Evolutionary conservation across 805 yeast genomes (phyloP).

Genomic region (Candida broadrunensis): DNA sequence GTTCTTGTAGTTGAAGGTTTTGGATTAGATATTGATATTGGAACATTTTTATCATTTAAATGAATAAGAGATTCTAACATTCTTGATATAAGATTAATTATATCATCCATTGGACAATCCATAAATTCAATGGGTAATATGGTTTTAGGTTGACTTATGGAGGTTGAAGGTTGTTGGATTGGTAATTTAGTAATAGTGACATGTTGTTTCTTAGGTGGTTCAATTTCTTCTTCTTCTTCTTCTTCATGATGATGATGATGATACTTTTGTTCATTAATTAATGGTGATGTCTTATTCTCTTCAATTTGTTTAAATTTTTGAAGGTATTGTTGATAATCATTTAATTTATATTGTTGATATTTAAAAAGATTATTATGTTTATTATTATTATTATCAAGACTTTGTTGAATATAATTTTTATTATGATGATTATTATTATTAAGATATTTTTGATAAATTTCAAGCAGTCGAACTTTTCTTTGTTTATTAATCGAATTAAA

Average conservation of each 20-base stretch:
- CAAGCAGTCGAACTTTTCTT: conserved; percentile 16
- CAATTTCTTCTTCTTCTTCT: not conserved
- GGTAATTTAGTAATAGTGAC: not conserved
- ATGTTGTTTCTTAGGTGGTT: not conserved
- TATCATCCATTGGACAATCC: conserved; percentile 65
- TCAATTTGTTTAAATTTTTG: not conserved
- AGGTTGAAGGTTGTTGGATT: not conserved
- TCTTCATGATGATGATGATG: not conserved
- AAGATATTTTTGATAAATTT: conserved; percentile 21
- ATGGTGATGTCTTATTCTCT: not conserved
- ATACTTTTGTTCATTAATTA: not conserved
- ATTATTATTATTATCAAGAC: conserved; percentile 2
- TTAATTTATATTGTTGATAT: not conserved
- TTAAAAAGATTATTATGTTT: not conserved
- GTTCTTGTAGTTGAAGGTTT: conserved; percentile 15
- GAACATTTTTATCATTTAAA: conserved; percentile 64
- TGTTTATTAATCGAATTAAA: conserved; percentile 15
- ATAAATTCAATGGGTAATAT: conserved; percentile 51
- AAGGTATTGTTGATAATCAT: not conserved
- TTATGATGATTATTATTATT: conserved; percentile 2
- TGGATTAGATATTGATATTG: conserved; percentile 28
- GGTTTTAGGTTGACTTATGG: not conserved
- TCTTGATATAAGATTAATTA: conserved; percentile 69
- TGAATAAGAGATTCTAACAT: conserved; percentile 75
- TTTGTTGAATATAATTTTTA: no score